These are phyloP conservation scores for Dactylellina cionopaga DNA, from an alignment of 2,329 filamentous ascomycete species.

Conservation along the genomic window DNA sequence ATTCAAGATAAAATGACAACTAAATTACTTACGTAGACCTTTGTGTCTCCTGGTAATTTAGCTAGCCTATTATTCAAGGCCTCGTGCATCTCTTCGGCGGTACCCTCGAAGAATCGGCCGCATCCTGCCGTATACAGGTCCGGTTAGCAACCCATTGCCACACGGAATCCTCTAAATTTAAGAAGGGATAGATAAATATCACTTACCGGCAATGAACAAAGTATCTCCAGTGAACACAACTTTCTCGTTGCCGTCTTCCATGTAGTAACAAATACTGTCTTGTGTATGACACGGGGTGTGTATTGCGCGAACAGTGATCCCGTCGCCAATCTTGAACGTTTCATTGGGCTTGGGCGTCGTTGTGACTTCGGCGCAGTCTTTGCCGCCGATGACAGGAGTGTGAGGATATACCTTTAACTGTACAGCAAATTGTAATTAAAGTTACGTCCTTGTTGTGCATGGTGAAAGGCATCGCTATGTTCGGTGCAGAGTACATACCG, in stretches of 20 bases:
- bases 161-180: not conserved
- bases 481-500: slow-evolving; percentile 67
- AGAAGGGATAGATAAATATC: too few relatives aligned
- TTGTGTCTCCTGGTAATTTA: slow-evolving; percentile 85
- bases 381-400: slow-evolving; percentile 85
- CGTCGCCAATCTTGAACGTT: slow-evolving; percentile 80
- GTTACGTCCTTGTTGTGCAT: not conserved
- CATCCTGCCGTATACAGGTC: slow-evolving; percentile 73
- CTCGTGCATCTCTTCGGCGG: slow-evolving; percentile 86
- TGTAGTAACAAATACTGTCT: slow-evolving; percentile 91
- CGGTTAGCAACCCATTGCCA: not conserved
- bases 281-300: slow-evolving; percentile 98
- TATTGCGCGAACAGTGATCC: slow-evolving; percentile 83
- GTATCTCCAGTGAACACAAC: slow-evolving; percentile 97
- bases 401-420: slow-evolving; percentile 70
- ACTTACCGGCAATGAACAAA: slow-evolving; percentile 85
- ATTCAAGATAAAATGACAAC: too few relatives aligned
- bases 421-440: not conserved
- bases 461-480: not conserved
- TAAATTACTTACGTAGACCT: slow-evolving; percentile 74
- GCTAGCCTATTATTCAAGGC: slow-evolving; percentile 88
- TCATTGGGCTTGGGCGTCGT: slow-evolving; percentile 78
- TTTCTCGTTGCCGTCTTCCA: slow-evolving; percentile 80
- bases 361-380: slow-evolving; percentile 82
- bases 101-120: slow-evolving; percentile 95